These are phyloP conservation scores for Cercospora janseana DNA, from an alignment of 2,329 filamentous ascomycete genomes.

Conservation along the genomic window DNA sequence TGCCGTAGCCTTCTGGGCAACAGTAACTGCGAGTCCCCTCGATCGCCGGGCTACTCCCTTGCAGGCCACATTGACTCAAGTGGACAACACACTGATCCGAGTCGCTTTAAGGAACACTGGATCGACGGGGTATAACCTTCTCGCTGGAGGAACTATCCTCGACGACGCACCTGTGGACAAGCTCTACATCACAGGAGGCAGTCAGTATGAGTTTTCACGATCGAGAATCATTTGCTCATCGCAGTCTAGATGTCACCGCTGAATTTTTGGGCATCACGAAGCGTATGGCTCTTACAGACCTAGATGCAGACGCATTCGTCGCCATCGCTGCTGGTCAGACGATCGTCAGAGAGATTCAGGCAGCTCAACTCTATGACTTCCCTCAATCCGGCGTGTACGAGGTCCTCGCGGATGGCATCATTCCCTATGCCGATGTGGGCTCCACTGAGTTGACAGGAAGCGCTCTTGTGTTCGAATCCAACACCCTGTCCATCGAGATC, in stretches of 20 bases:
- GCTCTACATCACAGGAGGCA: constrained; percentile 1
- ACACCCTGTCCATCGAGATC: neutral
- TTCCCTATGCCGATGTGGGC: neutral
- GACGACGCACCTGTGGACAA: constrained; percentile 4
- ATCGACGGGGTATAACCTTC: neutral
- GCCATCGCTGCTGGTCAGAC: neutral
- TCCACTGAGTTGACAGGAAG: neutral
- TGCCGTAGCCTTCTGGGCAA: neutral
- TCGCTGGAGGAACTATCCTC: neutral
- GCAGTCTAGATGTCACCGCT: neutral
- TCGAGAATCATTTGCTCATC: neutral
- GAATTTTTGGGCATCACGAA: neutral
- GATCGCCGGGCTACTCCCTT: neutral
- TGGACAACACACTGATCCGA: neutral
- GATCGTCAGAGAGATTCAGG: neutral
- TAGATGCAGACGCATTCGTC: neutral
- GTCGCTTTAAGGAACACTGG: neutral
- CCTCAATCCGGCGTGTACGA: neutral
- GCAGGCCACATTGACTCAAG: neutral
- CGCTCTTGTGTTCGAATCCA: neutral
- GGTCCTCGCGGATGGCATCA: neutral
- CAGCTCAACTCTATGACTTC: neutral
- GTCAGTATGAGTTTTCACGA: neutral
- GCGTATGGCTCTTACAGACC: neutral
- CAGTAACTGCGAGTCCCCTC: neutral